Conservation (phyloP, 345 rosid species). For the Eucalyptus tenuipes region DNA sequence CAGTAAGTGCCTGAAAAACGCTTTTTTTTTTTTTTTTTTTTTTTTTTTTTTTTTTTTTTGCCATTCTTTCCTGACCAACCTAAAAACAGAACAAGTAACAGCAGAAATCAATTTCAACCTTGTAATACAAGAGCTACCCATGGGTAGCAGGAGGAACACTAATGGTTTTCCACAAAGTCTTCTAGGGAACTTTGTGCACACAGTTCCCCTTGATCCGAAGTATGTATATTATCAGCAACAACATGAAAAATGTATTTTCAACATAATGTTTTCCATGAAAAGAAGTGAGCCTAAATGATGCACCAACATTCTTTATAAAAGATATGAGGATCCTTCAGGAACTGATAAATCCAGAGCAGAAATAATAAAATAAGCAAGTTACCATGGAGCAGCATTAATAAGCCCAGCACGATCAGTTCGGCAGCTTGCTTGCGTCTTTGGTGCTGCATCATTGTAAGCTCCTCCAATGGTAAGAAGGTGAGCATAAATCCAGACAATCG, state of each 20-base stretch:
- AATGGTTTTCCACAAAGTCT: background rate
- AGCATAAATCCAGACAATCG: slow-evolving; percentile 87
- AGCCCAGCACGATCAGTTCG: slow-evolving; percentile 95
- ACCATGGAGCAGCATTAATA: slow-evolving; percentile 93
- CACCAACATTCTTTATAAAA: background rate
- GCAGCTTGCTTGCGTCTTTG: slow-evolving; percentile 68
- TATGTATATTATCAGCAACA: background rate
- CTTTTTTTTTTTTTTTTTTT: background rate
- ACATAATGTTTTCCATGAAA: background rate
- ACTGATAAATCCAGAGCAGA: background rate
- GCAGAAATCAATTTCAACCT: background rate
- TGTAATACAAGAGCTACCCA: background rate
- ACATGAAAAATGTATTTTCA: background rate
- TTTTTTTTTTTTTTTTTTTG: background rate
- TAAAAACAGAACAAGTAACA: background rate
- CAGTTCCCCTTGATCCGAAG: background rate
- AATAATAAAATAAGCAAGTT: slow-evolving; percentile 5
- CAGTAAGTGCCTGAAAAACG: background rate
- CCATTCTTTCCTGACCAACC: background rate
- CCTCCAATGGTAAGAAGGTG: slow-evolving; percentile 95
- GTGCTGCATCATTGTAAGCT: slow-evolving; percentile 62
- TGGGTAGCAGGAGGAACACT: background rate
- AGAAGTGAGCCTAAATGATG: background rate
- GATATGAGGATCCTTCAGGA: background rate
- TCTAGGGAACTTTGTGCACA: background rate